Evolutionary conservation across 225 moss, liverwort and hornwort genomes (phyloP).

Genomic region (Physcomitrium patens): DNA sequence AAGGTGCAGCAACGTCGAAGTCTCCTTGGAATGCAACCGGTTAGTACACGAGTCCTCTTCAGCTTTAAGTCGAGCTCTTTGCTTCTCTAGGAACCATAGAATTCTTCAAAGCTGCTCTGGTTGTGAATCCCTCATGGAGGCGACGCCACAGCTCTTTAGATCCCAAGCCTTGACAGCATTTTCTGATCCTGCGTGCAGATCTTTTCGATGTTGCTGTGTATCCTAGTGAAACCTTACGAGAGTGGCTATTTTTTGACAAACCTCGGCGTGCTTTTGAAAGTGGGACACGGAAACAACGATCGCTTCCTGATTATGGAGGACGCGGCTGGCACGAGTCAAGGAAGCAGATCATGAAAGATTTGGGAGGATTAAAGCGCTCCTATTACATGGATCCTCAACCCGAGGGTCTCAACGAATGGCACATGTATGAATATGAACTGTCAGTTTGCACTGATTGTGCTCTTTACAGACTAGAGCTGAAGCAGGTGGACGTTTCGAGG

Average conservation of each 20-base stretch:
- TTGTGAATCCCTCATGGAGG: too few species aligned
- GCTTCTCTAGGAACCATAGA: neutral
- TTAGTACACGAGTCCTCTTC: conserved; percentile 20
- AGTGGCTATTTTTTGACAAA: conserved; percentile 68
- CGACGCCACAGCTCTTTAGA: too few species aligned
- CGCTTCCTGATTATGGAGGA: conserved; percentile 58
- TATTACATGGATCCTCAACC: conserved; percentile 74
- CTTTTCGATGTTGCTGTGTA: conserved; percentile 56
- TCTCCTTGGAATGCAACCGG: conserved; percentile 69
- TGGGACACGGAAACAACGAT: conserved; percentile 68
- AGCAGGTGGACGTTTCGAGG: conserved; percentile 55
- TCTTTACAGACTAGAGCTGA: conserved; percentile 60
- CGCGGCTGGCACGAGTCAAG: conserved; percentile 71
- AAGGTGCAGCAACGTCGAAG: conserved; percentile 64
- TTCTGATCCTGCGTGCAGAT: conserved; percentile 36
- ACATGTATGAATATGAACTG: conserved; percentile 67
- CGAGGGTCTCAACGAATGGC: conserved; percentile 60
- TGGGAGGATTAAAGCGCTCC: conserved; percentile 63
- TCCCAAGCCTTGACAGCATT: neutral
- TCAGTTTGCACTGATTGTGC: conserved; percentile 54
- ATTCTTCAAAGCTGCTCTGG: neutral
- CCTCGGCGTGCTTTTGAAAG: conserved; percentile 66
- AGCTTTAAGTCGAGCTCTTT: neutral
- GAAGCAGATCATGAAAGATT: conserved; percentile 67
- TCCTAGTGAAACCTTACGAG: conserved; percentile 54